Base-by-base conservation (phyloP, 108 stramenopile species). In the Cylindrotheca fusiformis region DNA sequence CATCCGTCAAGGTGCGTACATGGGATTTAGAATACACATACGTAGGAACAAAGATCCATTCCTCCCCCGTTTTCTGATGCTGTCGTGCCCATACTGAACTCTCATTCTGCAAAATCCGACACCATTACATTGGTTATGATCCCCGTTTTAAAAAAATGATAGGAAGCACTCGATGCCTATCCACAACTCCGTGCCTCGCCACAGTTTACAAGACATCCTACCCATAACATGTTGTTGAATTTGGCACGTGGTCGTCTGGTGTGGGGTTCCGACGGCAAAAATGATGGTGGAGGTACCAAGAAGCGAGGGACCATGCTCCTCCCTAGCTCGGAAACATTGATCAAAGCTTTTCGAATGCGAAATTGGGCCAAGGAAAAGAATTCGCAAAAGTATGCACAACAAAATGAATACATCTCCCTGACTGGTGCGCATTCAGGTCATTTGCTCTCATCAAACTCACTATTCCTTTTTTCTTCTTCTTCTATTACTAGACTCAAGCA, bases 261-360 rank as follows among this genome's bases (percentile, higher is more conserved):
- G 18, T 58, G 30, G 57, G 5, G 29, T 20, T 20, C 3, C 4
- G 8, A 30, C 18, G 30, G 6, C 6, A 55, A 30, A n/a, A 6
- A 22, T 10, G 18, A 27, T 26, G 24, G 55, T 6, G 18, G 30
- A 10, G 18, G 3, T 55, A 26, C 49, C 6, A 67, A 21, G n/a
- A 63, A 26, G 44, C 24, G 24, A 22, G 29, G 63, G 14, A 51
- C 48, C 25, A 51, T 64, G 47, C 27, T 50, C 28, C 48, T 88
- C 30, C 91, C 91, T 5, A 55, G 74, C 3, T 66, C 76, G 2
- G 55, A 71, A 1, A 75, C 69, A 1, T 36, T 93, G 1, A 20
- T 47, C 24, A 69, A 76, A n/a, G 92, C 85, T 10, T 87, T 93
- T 71, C 60, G 52, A 1, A 82, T 90, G 87, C 21, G 67, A 23